phyloP scores from a whole-genome alignment of 768 basidiomycete genomes.

The Mycena galericulata region DNA sequence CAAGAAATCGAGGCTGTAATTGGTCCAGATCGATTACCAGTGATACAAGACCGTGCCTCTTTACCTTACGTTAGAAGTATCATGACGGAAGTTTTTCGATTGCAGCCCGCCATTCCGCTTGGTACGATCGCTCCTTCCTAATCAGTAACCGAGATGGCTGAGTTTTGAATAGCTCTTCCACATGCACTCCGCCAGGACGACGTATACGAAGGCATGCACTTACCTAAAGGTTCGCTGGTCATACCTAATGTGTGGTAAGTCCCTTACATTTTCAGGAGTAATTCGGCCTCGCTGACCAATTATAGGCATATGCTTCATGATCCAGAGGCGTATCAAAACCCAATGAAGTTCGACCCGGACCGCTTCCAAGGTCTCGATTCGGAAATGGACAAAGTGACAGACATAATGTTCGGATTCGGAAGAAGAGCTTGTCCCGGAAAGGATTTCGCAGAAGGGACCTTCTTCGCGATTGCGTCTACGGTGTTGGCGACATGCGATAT shows the following conservation, averaged over 20 bases:
- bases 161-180: background rate
- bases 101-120: slow-evolving; percentile 26
- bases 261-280: background rate
- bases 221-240: slow-evolving; percentile 21
- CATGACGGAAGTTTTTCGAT: slow-evolving; percentile 26
- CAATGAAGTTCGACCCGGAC: slow-evolving; percentile 44
- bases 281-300: no score
- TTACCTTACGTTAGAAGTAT: slow-evolving; percentile 28
- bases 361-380: slow-evolving; percentile 33
- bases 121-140: slow-evolving; percentile 16
- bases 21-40: slow-evolving; percentile 26
- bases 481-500: slow-evolving; percentile 18
- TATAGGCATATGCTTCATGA: slow-evolving; percentile 25
- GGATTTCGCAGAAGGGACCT: slow-evolving; percentile 2
- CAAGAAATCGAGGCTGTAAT: slow-evolving; percentile 9
- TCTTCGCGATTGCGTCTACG: slow-evolving; percentile 18
- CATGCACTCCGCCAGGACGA: slow-evolving; percentile 24
- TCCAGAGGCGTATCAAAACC: slow-evolving; percentile 38
- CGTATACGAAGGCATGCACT: slow-evolving; percentile 19
- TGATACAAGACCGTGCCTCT: background rate
- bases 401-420: slow-evolving; percentile 34
- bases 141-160: background rate
- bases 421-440: slow-evolving; percentile 30
- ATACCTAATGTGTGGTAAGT: slow-evolving; percentile 25
- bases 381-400: slow-evolving; percentile 24